Conservation (phyloP, 495 filamentous ascomycete species). For the Hypoxylon perforatum region DNA sequence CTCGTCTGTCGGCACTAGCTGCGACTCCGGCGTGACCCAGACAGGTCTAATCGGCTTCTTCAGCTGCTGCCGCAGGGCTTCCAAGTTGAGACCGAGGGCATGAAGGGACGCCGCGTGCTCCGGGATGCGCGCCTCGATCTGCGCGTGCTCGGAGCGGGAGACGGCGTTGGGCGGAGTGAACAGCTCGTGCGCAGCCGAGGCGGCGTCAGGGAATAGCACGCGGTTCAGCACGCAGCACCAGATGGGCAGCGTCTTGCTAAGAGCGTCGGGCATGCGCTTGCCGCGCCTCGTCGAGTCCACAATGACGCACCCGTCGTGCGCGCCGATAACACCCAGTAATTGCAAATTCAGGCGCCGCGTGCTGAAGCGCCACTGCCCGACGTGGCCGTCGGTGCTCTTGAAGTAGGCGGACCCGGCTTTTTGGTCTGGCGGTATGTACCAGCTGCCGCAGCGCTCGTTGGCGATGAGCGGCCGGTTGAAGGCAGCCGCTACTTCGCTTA, state of each 20-base stretch:
- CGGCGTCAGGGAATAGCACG: conserved; percentile 73
- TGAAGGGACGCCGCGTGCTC: conserved; percentile 71
- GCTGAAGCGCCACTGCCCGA: conserved; percentile 89
- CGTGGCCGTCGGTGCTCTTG: conserved; percentile 97
- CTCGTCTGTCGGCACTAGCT: conserved; percentile 50
- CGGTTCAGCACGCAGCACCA: conserved; percentile 90
- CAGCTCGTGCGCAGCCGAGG: conserved; percentile 62
- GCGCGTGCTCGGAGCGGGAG: conserved; percentile 77
- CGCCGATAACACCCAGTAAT: conserved; percentile 71
- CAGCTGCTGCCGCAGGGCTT: conserved; percentile 50
- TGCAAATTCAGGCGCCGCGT: conserved; percentile 85
- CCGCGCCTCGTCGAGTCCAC: conserved; percentile 95
- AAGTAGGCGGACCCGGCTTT: conserved; percentile 87
- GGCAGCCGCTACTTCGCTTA: conserved; percentile 61
- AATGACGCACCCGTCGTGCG: conserved; percentile 83
- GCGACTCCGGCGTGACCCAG: conserved; percentile 67
- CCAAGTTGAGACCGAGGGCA: conserved; percentile 51
- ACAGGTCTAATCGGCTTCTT: conserved; percentile 70
- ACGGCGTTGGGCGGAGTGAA: conserved; percentile 74
- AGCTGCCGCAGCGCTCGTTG: conserved; percentile 94
- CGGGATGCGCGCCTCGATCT: conserved; percentile 76
- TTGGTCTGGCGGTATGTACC: conserved; percentile 80
- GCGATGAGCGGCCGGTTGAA: conserved; percentile 82
- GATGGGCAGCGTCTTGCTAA: conserved; percentile 92
- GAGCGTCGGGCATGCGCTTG: conserved; percentile 92